Evolutionary conservation across 495 filamentous ascomycete species (phyloP), one percentile per base, ranked within the genome.

Genomic region (Antarctomyces pellizariae): DNA sequence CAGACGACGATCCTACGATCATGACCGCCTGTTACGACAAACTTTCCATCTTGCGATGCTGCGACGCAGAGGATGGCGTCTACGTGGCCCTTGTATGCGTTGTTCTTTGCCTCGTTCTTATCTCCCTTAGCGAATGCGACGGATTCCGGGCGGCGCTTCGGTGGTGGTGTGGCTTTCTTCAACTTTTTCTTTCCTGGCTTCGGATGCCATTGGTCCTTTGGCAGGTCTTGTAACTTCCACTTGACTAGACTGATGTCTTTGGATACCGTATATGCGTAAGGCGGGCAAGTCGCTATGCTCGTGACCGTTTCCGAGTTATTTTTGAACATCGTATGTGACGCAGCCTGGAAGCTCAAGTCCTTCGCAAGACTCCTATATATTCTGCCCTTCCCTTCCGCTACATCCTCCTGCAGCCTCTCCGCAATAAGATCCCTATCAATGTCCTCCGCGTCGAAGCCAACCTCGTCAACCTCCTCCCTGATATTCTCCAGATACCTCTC

Each of bases 401-500:
- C 80, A 46, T 92, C 86, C 50, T 93, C 76, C 45, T 82, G 69
- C 32, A 95, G 51, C 33, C 84, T 57, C 40, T 84, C 71, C 4
- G 86, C 80, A 39, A 95, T 86, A 26, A 91, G 56, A 37, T 95
- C 82, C 22, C 71, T 58, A 49, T 95, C 86, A 23, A 97, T 77
- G 11, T 93, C 71, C 33, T 70, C 82, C 2, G 86, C 86, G 52
- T 97, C 79, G 39, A 92, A 95, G 3, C 77, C 86, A 26, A 55
- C 60, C 42, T 73, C 70, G 27, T 75, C 66, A 14, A 89, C 75
- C 43, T 93, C 82, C 26, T 75, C 62, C 26, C 68, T 60, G 27
- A 91, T 70, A 43, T 89, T 92, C 10, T 89, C 75, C 24, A 97
- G 57, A 46, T 95, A 95, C 36, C 76, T 71, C 52, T 93, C 79